Evolutionary conservation across 1,284 basidiomycete species (phyloP).

Genomic region (Sporisorium exsertum): DNA sequence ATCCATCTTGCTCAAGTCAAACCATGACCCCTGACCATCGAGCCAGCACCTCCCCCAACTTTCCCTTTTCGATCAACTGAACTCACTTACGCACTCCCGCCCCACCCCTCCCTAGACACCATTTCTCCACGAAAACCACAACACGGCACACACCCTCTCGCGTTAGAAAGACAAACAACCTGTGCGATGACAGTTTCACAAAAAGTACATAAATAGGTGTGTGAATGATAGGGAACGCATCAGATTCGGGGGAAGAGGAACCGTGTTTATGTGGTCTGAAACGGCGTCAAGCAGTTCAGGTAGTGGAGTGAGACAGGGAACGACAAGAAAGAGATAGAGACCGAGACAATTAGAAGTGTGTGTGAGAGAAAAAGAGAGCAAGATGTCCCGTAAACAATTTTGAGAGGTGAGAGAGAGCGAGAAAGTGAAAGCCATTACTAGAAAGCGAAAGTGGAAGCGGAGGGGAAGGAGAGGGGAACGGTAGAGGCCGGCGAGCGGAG

Average conservation of each 20-base stretch:
- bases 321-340: neutral
- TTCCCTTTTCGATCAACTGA: too few relatives aligned
- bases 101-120: too few relatives aligned
- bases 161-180: too few relatives aligned
- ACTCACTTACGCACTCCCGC: too few relatives aligned
- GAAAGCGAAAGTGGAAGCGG: neutral
- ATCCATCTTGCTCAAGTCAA: too few relatives aligned
- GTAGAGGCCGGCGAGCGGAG: neutral
- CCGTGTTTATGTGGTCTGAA: neutral
- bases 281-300: conserved; percentile 5
- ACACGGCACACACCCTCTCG: too few relatives aligned
- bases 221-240: neutral
- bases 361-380: neutral
- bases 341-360: neutral
- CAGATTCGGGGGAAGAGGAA: neutral
- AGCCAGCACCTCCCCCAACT: too few relatives aligned
- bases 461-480: neutral
- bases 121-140: too few relatives aligned
- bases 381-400: conserved; percentile 9
- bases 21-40: too few relatives aligned
- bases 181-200: too few relatives aligned
- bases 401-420: conserved; percentile 11
- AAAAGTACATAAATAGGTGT: neutral
- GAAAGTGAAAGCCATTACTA: neutral
- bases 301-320: neutral